Base-by-base conservation (phyloP, 1,284 basidiomycete species). In the Apiotrichum sp. region DNA sequence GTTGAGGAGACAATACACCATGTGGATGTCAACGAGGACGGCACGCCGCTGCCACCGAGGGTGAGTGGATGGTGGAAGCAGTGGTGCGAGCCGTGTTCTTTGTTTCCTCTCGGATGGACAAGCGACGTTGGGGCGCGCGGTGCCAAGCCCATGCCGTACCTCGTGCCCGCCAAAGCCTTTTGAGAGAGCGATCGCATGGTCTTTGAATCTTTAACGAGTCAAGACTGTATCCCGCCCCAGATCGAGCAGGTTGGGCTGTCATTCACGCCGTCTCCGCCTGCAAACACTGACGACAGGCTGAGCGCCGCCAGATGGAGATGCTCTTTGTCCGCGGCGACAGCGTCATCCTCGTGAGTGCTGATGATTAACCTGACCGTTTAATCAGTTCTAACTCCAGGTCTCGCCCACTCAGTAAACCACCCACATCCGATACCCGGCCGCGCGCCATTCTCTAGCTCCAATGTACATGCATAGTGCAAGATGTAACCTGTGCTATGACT, bases 1-100 rank as follows among this genome's bases (percentile, higher is more conserved):
- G 96, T 98, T 8, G 93, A 98, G 72, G 96, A 99, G 78, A 90
- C 88, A 4, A 91, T 96, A 66, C 89, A 92, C 83, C 81, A 92
- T 60, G 89, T 96, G 14, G 91, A 96, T 65, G 78, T 84, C 3
- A 68, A 76, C 53, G 79, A 81, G 43, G 74, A 78, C 48, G 77
- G 74, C 14, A 72, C 72, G 13, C 65, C 74, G 10, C 68, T 74
- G 56, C 76, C 77, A 44, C 74, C 80, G 6, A 66, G 77, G 57
- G 80, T 81, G 61, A 63, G 44, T 9, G 22, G 34, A 13, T 10
- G 31, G 14, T 48, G 5, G 14, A 14, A 14, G n/a, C 11, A 16
- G n/a, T 41, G 11, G 14, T 14, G 6, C 40, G 40, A 41, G 36
- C 36, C 8, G 36, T 38, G 36, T 38, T 38, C 7, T 8, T 13